Percentiles rank a stretch among this genome's conserved stretches.
Evolutionary conservation across 2,329 filamentous ascomycete species (phyloP).

Genomic region (Trichoderma hamatum): DNA sequence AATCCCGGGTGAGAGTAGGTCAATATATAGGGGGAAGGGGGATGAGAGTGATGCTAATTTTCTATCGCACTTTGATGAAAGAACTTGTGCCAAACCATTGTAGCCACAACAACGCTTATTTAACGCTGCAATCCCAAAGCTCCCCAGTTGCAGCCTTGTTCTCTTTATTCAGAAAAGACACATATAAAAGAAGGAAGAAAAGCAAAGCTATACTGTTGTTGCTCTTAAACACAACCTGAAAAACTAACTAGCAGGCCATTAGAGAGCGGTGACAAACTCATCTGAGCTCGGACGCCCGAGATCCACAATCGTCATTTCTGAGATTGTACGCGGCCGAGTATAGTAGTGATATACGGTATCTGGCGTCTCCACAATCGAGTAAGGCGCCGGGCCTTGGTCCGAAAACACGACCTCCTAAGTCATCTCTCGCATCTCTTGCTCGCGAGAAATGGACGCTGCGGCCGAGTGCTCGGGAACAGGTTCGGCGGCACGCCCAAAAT

Average conservation of each 20-base stretch:
- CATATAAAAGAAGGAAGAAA: neutral
- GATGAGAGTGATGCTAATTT: neutral
- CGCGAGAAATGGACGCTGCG: slow-evolving; percentile 36
- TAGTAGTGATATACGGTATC: slow-evolving; percentile 32
- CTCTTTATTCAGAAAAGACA: neutral
- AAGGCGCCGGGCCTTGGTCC: slow-evolving; percentile 37
- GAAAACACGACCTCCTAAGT: slow-evolving; percentile 49
- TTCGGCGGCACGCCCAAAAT: slow-evolving; percentile 37
- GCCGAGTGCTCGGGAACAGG: slow-evolving; percentile 23
- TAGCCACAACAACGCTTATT: neutral
- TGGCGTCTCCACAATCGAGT: slow-evolving; percentile 39
- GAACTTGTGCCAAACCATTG: neutral
- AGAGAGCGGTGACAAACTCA: neutral
- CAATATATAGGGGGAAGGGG: neutral
- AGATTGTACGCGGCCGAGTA: slow-evolving; percentile 23
- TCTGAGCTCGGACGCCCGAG: neutral
- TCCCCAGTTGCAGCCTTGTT: neutral
- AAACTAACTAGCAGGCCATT: neutral
- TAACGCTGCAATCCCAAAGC: neutral
- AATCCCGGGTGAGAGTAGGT: neutral
- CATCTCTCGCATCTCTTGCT: slow-evolving; percentile 52
- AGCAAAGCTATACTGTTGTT: neutral
- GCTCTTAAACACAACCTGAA: neutral
- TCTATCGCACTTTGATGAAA: neutral
- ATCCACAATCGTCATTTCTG: slow-evolving; percentile 23